phyloP scores from a whole-genome alignment of 2,329 filamentous ascomycete species.

The Atkinsonella texensis region DNA sequence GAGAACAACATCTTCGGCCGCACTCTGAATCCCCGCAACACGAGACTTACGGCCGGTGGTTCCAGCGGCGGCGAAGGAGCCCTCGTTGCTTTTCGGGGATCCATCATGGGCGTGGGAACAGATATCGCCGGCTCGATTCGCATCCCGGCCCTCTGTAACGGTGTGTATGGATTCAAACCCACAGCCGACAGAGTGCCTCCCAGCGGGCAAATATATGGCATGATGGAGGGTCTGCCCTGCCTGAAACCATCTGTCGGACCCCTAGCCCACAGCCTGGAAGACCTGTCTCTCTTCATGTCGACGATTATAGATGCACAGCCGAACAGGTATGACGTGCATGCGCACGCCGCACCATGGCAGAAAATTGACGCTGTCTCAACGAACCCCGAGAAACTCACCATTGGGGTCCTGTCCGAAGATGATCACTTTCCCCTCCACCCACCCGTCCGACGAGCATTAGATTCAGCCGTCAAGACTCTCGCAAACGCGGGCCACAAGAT shows the following conservation, averaged over 20 bases:
- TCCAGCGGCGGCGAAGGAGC: conserved; percentile 14
- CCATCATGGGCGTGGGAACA: conserved; percentile 13
- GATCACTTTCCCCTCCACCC: conserved; percentile 36
- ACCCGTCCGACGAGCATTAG: conserved; percentile 32
- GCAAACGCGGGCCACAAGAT: conserved; percentile 32
- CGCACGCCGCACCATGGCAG: conserved; percentile 34
- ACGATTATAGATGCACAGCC: conserved; percentile 26
- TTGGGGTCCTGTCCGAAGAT: conserved; percentile 38
- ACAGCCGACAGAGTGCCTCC: conserved; percentile 44
- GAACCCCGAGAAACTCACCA: conserved; percentile 18
- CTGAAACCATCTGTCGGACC: conserved; percentile 29
- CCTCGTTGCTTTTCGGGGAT: conserved; percentile 13
- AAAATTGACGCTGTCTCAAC: conserved; percentile 10
- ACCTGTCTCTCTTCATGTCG: conserved; percentile 16
- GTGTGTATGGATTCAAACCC: conserved; percentile 42
- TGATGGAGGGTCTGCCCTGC: neutral
- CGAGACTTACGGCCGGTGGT: conserved; percentile 14
- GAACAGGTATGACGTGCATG: conserved; percentile 32
- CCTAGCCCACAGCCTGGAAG: conserved; percentile 25
- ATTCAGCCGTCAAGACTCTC: conserved; percentile 26
- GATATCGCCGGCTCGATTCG: conserved; percentile 36
- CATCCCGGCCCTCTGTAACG: conserved; percentile 38
- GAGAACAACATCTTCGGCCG: conserved; percentile 27
- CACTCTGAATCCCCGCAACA: conserved; percentile 23
- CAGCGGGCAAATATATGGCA: conserved; percentile 13